Base-by-base conservation (phyloP, 441 rosid genomes). In the Daphne laureola region DNA sequence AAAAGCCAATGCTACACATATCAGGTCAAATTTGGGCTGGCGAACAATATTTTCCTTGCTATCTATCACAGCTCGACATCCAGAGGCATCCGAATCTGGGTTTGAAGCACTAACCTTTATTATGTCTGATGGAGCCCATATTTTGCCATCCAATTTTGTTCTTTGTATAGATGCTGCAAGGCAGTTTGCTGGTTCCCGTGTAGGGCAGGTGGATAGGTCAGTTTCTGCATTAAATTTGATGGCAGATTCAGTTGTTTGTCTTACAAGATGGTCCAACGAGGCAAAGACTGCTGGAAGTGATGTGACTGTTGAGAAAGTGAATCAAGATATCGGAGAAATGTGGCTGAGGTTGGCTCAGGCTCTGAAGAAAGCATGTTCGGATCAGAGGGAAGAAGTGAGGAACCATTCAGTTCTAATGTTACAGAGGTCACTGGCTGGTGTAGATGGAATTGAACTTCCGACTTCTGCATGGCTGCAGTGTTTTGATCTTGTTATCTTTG, bases 181-280 rank as follows among this genome's bases (percentile, higher is more conserved):
- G 64, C 86, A 82, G 69, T 84, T 84, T 73, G 89, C 89, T 1
- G 84, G 76, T 59, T 84, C 93, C 46, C 86, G 84, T 42, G 86
- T 84, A 51, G 86, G 81, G 4, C 83, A 82, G 66, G 66, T 67
- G 14, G 76, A 73, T 46, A 65, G 84, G 65, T 84, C 92, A 38
- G 61, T 78, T 46, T 73, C 70, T 43, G 81, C 93, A 8, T 63
- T 84, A 27, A 77, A 84, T 51, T 57, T 84, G 43, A 82, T 84
- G 89, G 76, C 78, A 0, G 78, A 78, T 44, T 82, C 93, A 46
- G 84, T 79, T 62, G 68, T 67, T 53, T 76, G 86, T 67, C 75
- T 84, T 5, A 73, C 71, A 21, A 79, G 75, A 65, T 84, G 93
- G 93, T 73, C 77, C 49, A 44, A 57, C 25, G 83, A 78, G 69